Evolutionary conservation across 352 stramenopile species (phyloP), one percentile per base, ranked within the genome.

Genomic region (Globisporangium spiculum): DNA sequence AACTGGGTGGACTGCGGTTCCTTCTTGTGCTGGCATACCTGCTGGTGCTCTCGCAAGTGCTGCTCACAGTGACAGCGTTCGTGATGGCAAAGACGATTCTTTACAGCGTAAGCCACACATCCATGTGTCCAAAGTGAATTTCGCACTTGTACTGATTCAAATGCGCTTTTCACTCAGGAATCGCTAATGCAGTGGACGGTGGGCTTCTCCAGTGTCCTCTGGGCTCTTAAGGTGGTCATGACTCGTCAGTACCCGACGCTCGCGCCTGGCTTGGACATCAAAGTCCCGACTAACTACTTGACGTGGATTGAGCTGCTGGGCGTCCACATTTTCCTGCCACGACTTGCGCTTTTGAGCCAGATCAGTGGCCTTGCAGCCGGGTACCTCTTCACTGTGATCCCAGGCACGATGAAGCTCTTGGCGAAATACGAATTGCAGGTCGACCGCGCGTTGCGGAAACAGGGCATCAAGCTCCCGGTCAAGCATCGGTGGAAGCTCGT

Each of bases 221-320:
- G 72, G 57, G 72, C 69, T 20, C 41, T 75, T 1, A 77, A 77
- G 61, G 72, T 72, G 18, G 22, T 64, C 0, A 55, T 71, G 22
- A 20, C 32, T 70, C 83, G 69, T 61, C 81, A 69, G 71, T 86
- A 44, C 41, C 78, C 53, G 63, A 72, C 55, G 7, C 66, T 52
- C 55, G 62, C 20, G 72, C 67, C 26, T 61, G 68, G 1, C 32
- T 41, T 27, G 18, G 64, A 65, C 18, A 66, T 89, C 32, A 26
- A 26, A 18, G 46, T 90, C 1, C 76, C 77, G 22, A 76, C 78
- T 12, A 75, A 70, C 16, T 86, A 84, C 53, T 66, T 70, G n/a
- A 63, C 82, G n/a, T 90, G 82, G 81, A 32, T 84, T 34, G 82
- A 90, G 71, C 71, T 90, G 12, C 27, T 86, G 1, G 65, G 84